These are phyloP conservation scores for Teratosphaeria pseudoeucalypti DNA, from an alignment of 2,329 filamentous ascomycete genomes.

Conservation along the genomic window DNA sequence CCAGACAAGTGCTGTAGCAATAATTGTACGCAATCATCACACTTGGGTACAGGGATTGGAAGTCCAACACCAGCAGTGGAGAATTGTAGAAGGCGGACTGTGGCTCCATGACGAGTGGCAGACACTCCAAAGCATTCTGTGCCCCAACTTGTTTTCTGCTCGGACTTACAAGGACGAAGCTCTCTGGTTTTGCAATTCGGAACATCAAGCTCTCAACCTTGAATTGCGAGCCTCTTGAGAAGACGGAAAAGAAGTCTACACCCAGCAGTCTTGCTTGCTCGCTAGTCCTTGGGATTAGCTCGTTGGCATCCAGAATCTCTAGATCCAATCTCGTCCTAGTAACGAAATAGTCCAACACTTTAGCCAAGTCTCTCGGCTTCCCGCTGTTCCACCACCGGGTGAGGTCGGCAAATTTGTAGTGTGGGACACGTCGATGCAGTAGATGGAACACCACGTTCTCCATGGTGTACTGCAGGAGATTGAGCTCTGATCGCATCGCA, in stretches of 20 bases:
- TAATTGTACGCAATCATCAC: conserved; percentile 99
- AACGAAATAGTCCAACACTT: conserved; percentile 68
- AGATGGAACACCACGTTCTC: conserved; percentile 92
- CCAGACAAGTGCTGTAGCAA: conserved; percentile 94
- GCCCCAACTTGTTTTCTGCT: conserved; percentile 83
- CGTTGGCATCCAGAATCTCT: conserved; percentile 84
- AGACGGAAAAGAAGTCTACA: conserved; percentile 94
- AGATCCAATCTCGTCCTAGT: conserved; percentile 69
- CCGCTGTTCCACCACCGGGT: conserved; percentile 71
- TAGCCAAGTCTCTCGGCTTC: conserved; percentile 58
- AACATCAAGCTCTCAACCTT: conserved; percentile 99
- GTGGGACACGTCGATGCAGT: conserved; percentile 75
- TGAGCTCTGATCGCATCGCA: conserved; percentile 87
- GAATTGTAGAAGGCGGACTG: conserved; percentile 89
- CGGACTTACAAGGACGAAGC: conserved; percentile 81
- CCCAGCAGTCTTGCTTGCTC: conserved; percentile 89
- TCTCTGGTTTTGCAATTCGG: conserved; percentile 92
- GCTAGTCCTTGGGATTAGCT: conserved; percentile 77
- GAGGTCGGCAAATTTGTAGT: conserved; percentile 69
- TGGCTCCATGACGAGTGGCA: conserved; percentile 95
- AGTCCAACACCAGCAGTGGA: conserved; percentile 83
- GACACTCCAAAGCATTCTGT: conserved; percentile 88
- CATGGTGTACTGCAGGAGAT: conserved; percentile 87
- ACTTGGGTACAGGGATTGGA: conserved; percentile 91
- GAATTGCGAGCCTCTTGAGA: conserved; percentile 90